Evolutionary conservation across 2,329 filamentous ascomycete species (phyloP), one percentile per base, ranked within the genome.

Genomic region (Sporothrix protearum): DNA sequence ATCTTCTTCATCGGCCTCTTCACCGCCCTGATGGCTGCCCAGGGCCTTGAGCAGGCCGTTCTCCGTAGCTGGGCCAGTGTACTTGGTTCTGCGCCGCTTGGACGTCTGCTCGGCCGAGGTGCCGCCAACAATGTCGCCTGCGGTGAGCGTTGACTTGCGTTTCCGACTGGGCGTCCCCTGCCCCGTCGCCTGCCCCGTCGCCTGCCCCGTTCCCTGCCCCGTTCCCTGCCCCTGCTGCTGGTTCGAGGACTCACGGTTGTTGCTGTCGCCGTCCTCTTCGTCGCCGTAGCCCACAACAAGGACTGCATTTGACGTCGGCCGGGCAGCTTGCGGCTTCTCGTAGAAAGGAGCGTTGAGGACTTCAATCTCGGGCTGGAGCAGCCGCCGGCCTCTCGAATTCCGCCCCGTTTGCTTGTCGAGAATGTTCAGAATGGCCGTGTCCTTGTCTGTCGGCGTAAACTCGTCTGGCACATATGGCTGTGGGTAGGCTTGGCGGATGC

Each of bases 291-390:
- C 67, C 16, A 71, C 53, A 8, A 71, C 9, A 3, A 64, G 33
- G 14, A 71, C 53, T 4, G 51, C 59, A 72, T 28, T 70, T 6
- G 14, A 19, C 1, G 39, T 25, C n/a, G 67, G 25, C 8, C 69
- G 64, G 14, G 55, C 14, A 1, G 64, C 22, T 10, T 53, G 10
- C 28, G 42, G 69, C 59, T 68, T 71, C 71, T 78, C 78, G 76
- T 87, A 87, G 36, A 86, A 83, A 2, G 85, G 85, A 1, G 85
- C 85, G 68, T 82, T 80, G 36, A 87, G 76, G n/a, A 82, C 80
- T 47, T 85, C 84, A 22, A 87, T 80, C 67, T 84, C 83, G 10
- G 81, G 76, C 2, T 80, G 79, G 64, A 83, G 80, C 74, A 75
- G 74, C 78, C 76, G 75, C 71, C 72, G 75, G 72, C 82, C 78